Percentiles rank a stretch among this genome's conserved stretches.
phyloP scores from a whole-genome alignment of 164 flowering plant genomes.

The Liriodendron chinense region DNA sequence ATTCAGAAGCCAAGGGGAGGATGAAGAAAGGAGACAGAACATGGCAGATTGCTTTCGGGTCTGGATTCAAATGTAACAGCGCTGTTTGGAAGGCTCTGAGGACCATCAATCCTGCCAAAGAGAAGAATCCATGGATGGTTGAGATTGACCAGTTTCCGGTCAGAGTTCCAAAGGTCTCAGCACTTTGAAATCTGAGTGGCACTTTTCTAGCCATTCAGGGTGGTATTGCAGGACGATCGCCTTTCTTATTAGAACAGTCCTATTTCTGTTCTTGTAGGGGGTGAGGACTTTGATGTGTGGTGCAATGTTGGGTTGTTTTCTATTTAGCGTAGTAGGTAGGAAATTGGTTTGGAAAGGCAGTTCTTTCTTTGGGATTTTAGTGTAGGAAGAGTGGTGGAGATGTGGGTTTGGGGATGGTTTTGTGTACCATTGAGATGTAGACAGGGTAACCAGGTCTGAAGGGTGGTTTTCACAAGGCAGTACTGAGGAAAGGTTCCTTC shows the following conservation, averaged over 20 bases:
- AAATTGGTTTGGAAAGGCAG: slow-evolving; percentile 1
- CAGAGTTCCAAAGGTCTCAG: slow-evolving; percentile 51
- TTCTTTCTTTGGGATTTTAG: neutral
- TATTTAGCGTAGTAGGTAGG: neutral
- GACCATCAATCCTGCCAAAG: slow-evolving; percentile 57
- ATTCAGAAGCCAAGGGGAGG: slow-evolving; percentile 74
- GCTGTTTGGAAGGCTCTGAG: slow-evolving; percentile 77
- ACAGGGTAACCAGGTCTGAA: neutral
- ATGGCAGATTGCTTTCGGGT: slow-evolving; percentile 87
- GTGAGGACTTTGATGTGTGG: neutral
- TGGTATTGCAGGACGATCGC: neutral
- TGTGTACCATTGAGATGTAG: neutral
- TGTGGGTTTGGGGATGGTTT: neutral
- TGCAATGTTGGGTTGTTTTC: neutral
- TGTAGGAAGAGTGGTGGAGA: neutral
- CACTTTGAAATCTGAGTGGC: slow-evolving; percentile 25
- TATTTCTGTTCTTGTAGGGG: neutral
- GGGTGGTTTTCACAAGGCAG: neutral
- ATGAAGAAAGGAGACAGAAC: slow-evolving; percentile 64
- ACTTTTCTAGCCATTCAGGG: slow-evolving; percentile 4
- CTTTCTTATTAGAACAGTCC: neutral
- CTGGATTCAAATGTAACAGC: slow-evolving; percentile 84
- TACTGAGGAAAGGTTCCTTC: neutral
- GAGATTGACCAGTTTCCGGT: slow-evolving; percentile 68
- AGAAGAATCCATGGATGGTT: slow-evolving; percentile 78